Evolutionary conservation across 257 asterid species (phyloP).

Genomic region (Lycium barbarum): DNA sequence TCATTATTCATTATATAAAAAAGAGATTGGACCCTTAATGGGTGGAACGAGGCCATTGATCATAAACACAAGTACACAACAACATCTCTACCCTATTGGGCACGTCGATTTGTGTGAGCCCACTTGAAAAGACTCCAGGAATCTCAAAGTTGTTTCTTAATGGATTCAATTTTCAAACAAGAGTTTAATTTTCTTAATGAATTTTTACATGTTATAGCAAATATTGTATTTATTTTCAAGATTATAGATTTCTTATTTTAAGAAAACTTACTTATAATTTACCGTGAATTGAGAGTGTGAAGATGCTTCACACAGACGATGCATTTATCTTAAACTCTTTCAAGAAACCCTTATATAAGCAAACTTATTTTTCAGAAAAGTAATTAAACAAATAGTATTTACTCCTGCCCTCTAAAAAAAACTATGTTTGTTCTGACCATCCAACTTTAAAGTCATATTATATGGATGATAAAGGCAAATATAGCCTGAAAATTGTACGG

Average conservation of each 20-base stretch:
- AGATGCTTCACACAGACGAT: background rate
- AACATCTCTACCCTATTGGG: constrained; percentile 58
- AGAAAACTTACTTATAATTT: background rate
- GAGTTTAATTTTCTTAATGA: background rate
- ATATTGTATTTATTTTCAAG: background rate
- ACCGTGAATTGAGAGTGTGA: background rate
- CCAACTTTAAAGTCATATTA: too few species aligned
- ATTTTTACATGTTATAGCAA: background rate
- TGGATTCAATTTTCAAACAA: constrained; percentile 29
- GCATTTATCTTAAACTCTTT: background rate
- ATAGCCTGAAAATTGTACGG: too few species aligned
- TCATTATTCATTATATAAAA: constrained; percentile 15
- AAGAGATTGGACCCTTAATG: constrained; percentile 42
- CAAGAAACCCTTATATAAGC: background rate
- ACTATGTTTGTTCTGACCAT: too few species aligned
- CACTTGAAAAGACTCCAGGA: constrained; percentile 63
- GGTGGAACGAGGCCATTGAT: constrained; percentile 66
- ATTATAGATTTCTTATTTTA: background rate
- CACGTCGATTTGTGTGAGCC: constrained; percentile 76
- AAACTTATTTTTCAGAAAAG: background rate
- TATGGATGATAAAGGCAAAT: too few species aligned
- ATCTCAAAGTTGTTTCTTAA: constrained; percentile 51
- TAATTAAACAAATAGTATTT: background rate
- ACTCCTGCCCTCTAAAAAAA: too few species aligned
- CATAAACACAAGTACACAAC: constrained; percentile 50